These are phyloP conservation scores for Tephrocybe sp. DNA, from an alignment of 768 basidiomycete genomes.

Conservation along the genomic window DNA sequence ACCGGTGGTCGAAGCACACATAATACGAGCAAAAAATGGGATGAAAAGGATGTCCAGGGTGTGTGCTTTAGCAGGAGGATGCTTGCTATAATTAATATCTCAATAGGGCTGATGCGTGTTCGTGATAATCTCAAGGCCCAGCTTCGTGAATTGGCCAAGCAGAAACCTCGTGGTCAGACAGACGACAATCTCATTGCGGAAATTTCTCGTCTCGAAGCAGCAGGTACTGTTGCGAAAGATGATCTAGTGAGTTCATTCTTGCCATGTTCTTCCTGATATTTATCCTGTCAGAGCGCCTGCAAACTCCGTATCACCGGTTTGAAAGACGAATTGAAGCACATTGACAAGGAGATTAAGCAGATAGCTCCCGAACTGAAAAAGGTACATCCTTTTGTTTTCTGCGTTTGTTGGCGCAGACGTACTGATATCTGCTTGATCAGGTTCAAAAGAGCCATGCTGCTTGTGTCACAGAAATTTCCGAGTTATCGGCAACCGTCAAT, in stretches of 20 bases:
- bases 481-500: conserved; percentile 60
- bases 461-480: conserved; percentile 55
- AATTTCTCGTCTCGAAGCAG: conserved; percentile 76
- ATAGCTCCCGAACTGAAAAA: conserved; percentile 70
- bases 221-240: conserved; percentile 73
- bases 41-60: conserved; percentile 93
- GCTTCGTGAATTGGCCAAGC: conserved; percentile 80
- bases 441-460: conserved; percentile 50
- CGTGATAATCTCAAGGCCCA: conserved; percentile 74
- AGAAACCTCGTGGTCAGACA: conserved; percentile 78
- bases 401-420: neutral
- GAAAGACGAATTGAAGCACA: conserved; percentile 81
- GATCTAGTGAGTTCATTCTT: conserved; percentile 63
- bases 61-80: neutral
- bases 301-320: conserved; percentile 75
- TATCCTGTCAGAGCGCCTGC: conserved; percentile 60
- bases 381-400: conserved; percentile 34
- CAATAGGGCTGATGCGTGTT: conserved; percentile 47
- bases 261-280: neutral
- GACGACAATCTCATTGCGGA: conserved; percentile 81
- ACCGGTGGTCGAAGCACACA: conserved; percentile 90
- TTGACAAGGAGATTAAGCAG: conserved; percentile 69
- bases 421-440: conserved; percentile 32
- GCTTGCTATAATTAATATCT: neutral
- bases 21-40: conserved; percentile 83